Evolutionary conservation across 129 eudicot species (phyloP), one percentile per base, ranked within the genome.

Genomic region (Lonicera japonica): DNA sequence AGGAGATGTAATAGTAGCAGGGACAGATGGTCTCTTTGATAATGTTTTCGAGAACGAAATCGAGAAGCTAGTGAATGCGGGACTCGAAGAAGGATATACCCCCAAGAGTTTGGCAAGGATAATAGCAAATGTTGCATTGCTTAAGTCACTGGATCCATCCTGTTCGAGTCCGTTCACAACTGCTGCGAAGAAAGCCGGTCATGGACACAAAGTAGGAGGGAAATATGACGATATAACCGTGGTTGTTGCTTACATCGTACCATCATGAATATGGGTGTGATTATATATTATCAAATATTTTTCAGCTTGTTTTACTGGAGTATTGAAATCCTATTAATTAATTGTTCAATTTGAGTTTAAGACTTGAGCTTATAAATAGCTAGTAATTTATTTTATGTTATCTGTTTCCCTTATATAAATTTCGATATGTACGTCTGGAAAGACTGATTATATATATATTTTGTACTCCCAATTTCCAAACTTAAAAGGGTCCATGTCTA

Each of bases 11-110:
- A 43, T 63, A 3, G 56, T 71, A 16, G 69, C 50, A 0, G 76
- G 64, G 4, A 71, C 70, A 0, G 76, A 71, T 60, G 76, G 76
- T 16, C 11, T 71, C 36, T 63, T 63, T 21, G 76, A 71, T 21
- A 71, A 71, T 56, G 17, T 71, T 57, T 29, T 3, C 17, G n/a
- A 21, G 46, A 13, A 9, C 15, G 66, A 58, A 0, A 56, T 63
- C 43, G 60, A 60, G 60, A 34, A 0, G 0, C 24, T 46, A 39
- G 75, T 61, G 55, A 65, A 22, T 15, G 1, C 2, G 39, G 20
- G 56, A 8, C 15, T 10, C 13, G 38, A 13, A 58, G 25, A 13
- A 16, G 25, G 18, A 15, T 11, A 22, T 1, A 11, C 2, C 25
- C 57, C 68, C 12, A 25, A 13, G 54, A 3, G 10, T 23, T 8